phyloP scores from a whole-genome alignment of 2,329 filamentous ascomycete species.

The Fusarium nygamai region DNA sequence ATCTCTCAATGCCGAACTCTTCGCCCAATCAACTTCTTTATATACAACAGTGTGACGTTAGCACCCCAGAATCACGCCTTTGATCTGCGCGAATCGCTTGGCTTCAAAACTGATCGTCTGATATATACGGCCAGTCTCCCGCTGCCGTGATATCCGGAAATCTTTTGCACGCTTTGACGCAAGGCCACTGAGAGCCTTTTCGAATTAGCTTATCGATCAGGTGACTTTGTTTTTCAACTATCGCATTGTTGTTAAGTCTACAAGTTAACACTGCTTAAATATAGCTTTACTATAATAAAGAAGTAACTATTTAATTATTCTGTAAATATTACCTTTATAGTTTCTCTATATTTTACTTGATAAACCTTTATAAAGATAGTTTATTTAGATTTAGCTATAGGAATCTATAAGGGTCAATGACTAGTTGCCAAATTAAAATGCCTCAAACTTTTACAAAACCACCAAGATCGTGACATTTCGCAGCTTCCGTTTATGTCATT shows the following conservation, averaged over 20 bases:
- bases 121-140: not conserved
- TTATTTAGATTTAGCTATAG: no score
- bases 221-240: not conserved
- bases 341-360: fast-evolving
- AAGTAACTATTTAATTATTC: no score
- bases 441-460: fast-evolving
- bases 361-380: no score
- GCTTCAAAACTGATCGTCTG: not conserved
- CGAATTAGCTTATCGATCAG: no score
- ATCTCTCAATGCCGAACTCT: not conserved
- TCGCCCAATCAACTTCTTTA: not conserved
- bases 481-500: not conserved
- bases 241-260: no score
- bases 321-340: no score
- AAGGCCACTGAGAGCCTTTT: fast-evolving
- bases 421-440: no score
- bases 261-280: no score
- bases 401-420: no score
- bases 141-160: not conserved
- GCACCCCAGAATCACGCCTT: not conserved
- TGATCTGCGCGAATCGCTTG: not conserved
- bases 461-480: fast-evolving
- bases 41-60: not conserved
- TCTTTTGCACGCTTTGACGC: not conserved
- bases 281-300: no score